phyloP scores from a whole-genome alignment of 2,329 filamentous ascomycete species.

The Stagonosporopsis tanaceti region DNA sequence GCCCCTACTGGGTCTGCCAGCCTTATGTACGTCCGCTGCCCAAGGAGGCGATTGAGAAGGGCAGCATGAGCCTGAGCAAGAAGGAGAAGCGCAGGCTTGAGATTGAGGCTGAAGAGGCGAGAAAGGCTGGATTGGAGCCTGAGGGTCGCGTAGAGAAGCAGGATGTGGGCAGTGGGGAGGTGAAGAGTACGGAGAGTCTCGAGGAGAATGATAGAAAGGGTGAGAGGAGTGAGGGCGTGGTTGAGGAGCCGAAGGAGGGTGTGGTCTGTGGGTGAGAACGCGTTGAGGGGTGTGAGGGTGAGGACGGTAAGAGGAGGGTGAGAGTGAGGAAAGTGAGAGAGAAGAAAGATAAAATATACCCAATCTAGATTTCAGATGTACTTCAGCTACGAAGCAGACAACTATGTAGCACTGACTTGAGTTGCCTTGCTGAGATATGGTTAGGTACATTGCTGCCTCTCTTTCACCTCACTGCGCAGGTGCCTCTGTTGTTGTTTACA shows the following conservation, averaged over 20 bases:
- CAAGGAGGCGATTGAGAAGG: slow-evolving; percentile 84
- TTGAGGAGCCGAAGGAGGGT: slow-evolving; percentile 55
- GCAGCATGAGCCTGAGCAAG: slow-evolving; percentile 77
- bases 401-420: background rate
- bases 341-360: background rate
- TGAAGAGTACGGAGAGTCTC: slow-evolving; percentile 21
- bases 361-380: background rate
- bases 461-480: background rate
- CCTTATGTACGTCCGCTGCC: slow-evolving; percentile 86
- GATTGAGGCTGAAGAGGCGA: slow-evolving; percentile 51
- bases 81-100: slow-evolving; percentile 60
- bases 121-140: slow-evolving; percentile 41
- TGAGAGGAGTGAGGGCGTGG: slow-evolving; percentile 26
- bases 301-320: too few species aligned
- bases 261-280: slow-evolving; percentile 52
- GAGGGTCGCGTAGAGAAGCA: slow-evolving; percentile 65
- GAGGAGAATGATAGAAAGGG: slow-evolving; percentile 16
- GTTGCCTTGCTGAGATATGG: background rate
- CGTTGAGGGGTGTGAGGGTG: background rate
- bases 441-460: background rate
- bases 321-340: background rate
- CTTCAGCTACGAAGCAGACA: background rate
- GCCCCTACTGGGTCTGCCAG: slow-evolving; percentile 91
- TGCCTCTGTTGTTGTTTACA: too few species aligned
- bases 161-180: slow-evolving; percentile 26